Percentiles rank a stretch among this genome's conserved stretches.
Conservation (phyloP, 1,139 yeast genomes). For the Ogataea hybrid region DNA sequence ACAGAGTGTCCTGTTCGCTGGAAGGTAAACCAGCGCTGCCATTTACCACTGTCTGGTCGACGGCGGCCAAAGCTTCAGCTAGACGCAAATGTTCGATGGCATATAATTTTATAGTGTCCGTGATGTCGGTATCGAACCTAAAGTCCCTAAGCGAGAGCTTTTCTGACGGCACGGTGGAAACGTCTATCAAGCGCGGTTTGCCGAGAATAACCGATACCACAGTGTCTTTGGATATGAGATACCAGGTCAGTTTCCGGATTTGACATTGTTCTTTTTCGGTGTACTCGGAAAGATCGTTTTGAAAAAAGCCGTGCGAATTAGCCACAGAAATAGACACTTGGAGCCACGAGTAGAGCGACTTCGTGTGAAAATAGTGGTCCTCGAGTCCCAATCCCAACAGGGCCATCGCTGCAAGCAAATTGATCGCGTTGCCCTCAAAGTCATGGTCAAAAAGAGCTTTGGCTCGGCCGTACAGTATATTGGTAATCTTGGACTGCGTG, state of each 20-base stretch:
- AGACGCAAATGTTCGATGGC: constrained; percentile 7
- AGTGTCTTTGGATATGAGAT: constrained; percentile 41
- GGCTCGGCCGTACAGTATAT: constrained; percentile 13
- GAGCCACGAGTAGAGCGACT: constrained; percentile 11
- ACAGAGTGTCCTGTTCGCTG: constrained; percentile 65
- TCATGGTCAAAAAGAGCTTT: constrained; percentile 12
- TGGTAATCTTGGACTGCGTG: constrained; percentile 11
- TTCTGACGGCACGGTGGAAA: constrained; percentile 1
- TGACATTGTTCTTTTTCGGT: constrained; percentile 36
- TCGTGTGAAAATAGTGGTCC: constrained; percentile 6
- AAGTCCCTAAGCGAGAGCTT: constrained; percentile 36
- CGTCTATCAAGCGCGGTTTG: constrained; percentile 5
- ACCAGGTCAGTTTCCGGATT: constrained; percentile 48
- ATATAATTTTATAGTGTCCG: constrained; percentile 1
- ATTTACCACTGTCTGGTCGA: constrained; percentile 4
- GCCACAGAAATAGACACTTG: constrained; percentile 9
- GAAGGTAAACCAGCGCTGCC: constrained; percentile 28
- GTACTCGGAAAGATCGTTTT: constrained; percentile 42
- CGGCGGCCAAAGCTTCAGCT: constrained; percentile 8
- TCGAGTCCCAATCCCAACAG: constrained; percentile 6
- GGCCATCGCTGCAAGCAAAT: constrained; percentile 5
- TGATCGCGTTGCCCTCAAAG: constrained; percentile 11
- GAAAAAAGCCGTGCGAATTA: constrained; percentile 7
- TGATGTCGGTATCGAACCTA: constrained; percentile 40
- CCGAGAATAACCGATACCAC: constrained; percentile 6